Conservation (phyloP, 495 filamentous ascomycete species). For the Staphylotrichum tortipilum region DNA sequence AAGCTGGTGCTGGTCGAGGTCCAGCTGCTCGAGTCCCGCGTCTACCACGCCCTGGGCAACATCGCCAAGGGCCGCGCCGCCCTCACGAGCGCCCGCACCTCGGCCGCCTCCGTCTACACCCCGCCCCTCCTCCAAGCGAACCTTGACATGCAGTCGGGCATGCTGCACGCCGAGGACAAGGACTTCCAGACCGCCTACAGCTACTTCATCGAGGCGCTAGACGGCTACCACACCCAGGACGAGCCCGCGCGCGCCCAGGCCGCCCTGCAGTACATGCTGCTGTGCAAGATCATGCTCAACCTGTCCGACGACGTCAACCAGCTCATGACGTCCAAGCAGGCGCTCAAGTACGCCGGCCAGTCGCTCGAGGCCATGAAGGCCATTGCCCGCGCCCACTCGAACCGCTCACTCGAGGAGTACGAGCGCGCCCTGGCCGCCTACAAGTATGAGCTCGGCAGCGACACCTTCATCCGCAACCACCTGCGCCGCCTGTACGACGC, state of each 20-base stretch:
- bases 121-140: slow-evolving; percentile 91
- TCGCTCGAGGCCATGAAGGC: slow-evolving; percentile 98
- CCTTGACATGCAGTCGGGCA: slow-evolving; percentile 97
- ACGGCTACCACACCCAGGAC: slow-evolving; percentile 92
- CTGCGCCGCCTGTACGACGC: slow-evolving; percentile 90
- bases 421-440: slow-evolving; percentile 84
- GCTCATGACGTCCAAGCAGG: slow-evolving; percentile 88
- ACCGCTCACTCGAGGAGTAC: slow-evolving; percentile 92
- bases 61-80: slow-evolving; percentile 92
- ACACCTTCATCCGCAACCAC: slow-evolving; percentile 92
- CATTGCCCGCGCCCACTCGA: slow-evolving; percentile 86
- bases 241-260: slow-evolving; percentile 76
- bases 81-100: slow-evolving; percentile 86
- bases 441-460: slow-evolving; percentile 82
- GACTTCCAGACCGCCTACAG: slow-evolving; percentile 98
- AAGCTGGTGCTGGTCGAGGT: slow-evolving; percentile 99
- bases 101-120: slow-evolving; percentile 92
- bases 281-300: slow-evolving; percentile 99
- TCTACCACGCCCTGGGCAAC: slow-evolving; percentile 96
- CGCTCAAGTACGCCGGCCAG: slow-evolving; percentile 87
- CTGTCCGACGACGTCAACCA: slow-evolving; percentile 88
- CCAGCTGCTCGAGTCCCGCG: slow-evolving; percentile 89
- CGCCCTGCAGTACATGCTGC: slow-evolving; percentile 96
- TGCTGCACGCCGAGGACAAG: slow-evolving; percentile 95
- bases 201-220: slow-evolving; percentile 98